Percentiles rank a stretch among this genome's conserved stretches.
These are phyloP conservation scores for Plasmodium inui DNA, from an alignment of 169 alveolate genomes.

Conservation along the genomic window DNA sequence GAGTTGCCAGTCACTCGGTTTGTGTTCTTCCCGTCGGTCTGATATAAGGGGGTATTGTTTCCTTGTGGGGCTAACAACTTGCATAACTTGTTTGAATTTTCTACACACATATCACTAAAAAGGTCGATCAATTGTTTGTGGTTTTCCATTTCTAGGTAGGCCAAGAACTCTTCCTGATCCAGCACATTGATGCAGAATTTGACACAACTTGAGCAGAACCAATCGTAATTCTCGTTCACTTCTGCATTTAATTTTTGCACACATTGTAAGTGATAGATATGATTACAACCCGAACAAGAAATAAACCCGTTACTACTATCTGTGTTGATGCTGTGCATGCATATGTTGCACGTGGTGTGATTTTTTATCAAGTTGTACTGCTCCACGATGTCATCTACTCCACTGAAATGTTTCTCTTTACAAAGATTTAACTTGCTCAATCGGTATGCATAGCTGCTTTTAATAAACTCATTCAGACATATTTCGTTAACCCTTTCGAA, in stretches of 20 bases:
- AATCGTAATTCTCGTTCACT: conserved; percentile 71
- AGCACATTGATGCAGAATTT: conserved; percentile 47
- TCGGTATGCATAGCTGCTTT: conserved; percentile 41
- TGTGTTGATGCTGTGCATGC: conserved; percentile 57
- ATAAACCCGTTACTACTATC: conserved; percentile 17
- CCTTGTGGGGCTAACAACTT: not conserved
- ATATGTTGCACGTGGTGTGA: conserved; percentile 66
- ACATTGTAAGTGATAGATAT: conserved; percentile 67
- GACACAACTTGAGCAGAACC: conserved; percentile 71
- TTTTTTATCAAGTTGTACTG: conserved; percentile 62
- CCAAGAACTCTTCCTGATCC: conserved; percentile 44
- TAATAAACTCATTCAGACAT: conserved; percentile 57
- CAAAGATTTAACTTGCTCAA: conserved; percentile 34
- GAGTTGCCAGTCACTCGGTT: not conserved
- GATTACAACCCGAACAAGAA: conserved; percentile 71
- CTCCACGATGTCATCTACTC: conserved; percentile 62
- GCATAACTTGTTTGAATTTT: conserved; percentile 3
- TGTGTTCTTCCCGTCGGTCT: not conserved
- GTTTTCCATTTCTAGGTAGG: conserved; percentile 48
- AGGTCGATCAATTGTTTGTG: conserved; percentile 20
- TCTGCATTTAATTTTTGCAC: conserved; percentile 49
- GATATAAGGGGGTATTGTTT: not conserved
- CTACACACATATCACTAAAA: conserved; percentile 7
- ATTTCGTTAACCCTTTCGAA: conserved; percentile 89
- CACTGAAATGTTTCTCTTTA: conserved; percentile 27